A percentile compares a stretch with the other conserved stretches of the same genome.
Evolutionary conservation across 306 rosid species (phyloP).

Genomic region (Prunus davidiana): DNA sequence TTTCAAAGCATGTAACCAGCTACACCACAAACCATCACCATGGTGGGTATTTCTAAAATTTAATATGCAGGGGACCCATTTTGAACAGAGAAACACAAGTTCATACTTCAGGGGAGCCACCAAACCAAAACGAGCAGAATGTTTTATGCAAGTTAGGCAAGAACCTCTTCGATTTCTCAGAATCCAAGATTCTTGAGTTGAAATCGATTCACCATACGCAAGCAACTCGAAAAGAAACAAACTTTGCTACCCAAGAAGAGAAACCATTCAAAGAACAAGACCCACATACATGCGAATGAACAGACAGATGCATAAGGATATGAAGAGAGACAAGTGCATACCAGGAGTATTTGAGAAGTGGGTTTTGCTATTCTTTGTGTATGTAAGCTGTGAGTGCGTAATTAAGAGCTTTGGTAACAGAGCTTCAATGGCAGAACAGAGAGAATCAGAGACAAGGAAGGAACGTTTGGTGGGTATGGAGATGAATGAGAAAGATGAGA

Average conservation of each 20-base stretch:
- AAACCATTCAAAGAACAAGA: not conserved
- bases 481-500: not conserved
- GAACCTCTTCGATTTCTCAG: not conserved
- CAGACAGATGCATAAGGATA: too few relatives aligned
- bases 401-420: slow-evolving; percentile 11
- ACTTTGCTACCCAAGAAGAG: not conserved
- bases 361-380: not conserved
- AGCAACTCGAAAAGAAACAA: not conserved
- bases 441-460: not conserved
- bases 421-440: slow-evolving; percentile 25
- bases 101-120: too few relatives aligned
- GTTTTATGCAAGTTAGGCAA: not conserved
- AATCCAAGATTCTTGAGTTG: not conserved
- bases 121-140: not conserved
- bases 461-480: not conserved
- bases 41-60: too few relatives aligned
- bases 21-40: too few relatives aligned
- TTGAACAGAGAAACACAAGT: not conserved
- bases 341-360: slow-evolving; percentile 7
- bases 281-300: not conserved
- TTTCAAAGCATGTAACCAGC: not conserved
- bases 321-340: slow-evolving; percentile 14
- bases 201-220: not conserved
- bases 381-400: not conserved
- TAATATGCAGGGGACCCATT: too few relatives aligned